phyloP scores from a whole-genome alignment of 139 green algal species.

The Chlamydomonas asymmetrica region DNA sequence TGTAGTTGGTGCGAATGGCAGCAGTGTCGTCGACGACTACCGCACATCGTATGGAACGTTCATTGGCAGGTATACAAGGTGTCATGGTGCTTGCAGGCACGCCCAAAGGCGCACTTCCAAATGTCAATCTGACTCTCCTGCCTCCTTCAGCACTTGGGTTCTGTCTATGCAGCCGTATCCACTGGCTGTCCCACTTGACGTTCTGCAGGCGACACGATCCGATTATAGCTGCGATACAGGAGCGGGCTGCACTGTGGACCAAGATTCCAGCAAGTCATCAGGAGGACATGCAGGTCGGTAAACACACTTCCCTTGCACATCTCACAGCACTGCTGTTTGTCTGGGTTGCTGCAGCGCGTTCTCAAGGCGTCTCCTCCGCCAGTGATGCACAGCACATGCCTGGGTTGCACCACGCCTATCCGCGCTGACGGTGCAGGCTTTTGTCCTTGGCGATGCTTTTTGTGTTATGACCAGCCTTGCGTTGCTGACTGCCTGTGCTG shows the following conservation, averaged over 20 bases:
- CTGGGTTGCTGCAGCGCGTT: no score
- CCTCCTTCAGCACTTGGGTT: no score
- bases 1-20: conserved; percentile 67
- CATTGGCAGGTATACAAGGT: conserved; percentile 45
- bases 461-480: no score
- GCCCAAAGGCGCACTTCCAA: no score
- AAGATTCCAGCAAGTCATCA: conserved; percentile 63
- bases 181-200: not conserved
- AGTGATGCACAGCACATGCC: no score
- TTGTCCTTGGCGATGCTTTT: no score
- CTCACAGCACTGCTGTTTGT: no score
- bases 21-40: conserved; percentile 61
- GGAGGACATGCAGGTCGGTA: conserved; percentile 80
- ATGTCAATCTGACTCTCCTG: no score
- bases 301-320: not conserved
- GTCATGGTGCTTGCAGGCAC: not conserved
- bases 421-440: no score
- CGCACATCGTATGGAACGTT: conserved; percentile 84
- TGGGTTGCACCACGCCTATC: no score
- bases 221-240: conserved; percentile 55
- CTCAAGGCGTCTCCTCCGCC: no score
- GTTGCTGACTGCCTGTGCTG: no score
- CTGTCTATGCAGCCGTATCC: not conserved
- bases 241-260: conserved; percentile 70
- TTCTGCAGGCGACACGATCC: conserved; percentile 48